Conservation (phyloP, 2,329 filamentous ascomycete species). For the Mariannaea elegans region DNA sequence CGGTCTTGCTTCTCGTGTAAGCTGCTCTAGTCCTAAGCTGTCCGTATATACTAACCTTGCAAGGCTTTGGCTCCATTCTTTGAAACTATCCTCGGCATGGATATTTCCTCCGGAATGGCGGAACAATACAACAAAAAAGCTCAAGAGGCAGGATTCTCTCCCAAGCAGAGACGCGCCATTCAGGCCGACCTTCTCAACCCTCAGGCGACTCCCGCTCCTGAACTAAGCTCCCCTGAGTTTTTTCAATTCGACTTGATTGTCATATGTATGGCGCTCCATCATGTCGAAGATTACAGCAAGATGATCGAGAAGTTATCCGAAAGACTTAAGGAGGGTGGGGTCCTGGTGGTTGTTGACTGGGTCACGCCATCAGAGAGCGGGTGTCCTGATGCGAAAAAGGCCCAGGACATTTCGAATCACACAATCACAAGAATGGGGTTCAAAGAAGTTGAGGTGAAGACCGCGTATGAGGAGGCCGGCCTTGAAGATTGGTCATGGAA, state of each 20-base stretch:
- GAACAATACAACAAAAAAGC: conserved; percentile 44
- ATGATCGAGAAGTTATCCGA: conserved; percentile 42
- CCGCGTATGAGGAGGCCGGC: conserved; percentile 34
- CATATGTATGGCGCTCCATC: conserved; percentile 49
- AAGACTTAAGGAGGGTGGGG: conserved; percentile 42
- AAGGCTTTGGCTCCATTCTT: conserved; percentile 46
- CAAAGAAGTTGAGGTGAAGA: conserved; percentile 30
- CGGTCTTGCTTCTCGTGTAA: conserved; percentile 42
- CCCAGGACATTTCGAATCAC: conserved; percentile 19
- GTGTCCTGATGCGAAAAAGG: not conserved
- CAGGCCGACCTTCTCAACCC: conserved; percentile 42
- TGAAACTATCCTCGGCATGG: conserved; percentile 44
- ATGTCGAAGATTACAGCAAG: conserved; percentile 40
- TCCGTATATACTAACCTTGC: not conserved
- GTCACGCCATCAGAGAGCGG: conserved; percentile 27
- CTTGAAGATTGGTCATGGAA: conserved; percentile 39
- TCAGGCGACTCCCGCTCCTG: conserved; percentile 28
- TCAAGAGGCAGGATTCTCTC: conserved; percentile 30
- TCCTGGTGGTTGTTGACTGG: conserved; percentile 47
- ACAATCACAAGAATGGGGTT: conserved; percentile 38
- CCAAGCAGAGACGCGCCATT: conserved; percentile 42
- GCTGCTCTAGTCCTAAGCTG: not conserved
- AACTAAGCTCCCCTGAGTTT: conserved; percentile 33
- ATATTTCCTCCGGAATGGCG: conserved; percentile 46
- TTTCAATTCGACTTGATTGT: conserved; percentile 44